phyloP scores from a whole-genome alignment of 495 filamentous ascomycete genomes.

The Hyaloscypha finlandica region DNA sequence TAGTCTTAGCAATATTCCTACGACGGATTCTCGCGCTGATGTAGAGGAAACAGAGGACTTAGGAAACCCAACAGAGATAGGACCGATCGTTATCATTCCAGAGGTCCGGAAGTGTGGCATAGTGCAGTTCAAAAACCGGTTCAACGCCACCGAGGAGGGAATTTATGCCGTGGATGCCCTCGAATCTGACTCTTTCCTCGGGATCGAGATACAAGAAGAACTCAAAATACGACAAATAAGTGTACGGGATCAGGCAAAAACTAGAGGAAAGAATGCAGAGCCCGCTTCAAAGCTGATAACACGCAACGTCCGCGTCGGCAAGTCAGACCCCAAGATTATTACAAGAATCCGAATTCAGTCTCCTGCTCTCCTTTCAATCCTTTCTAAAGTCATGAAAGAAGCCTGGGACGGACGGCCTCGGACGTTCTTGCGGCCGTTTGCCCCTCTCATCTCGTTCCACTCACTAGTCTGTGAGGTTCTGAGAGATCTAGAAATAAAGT shows the following conservation, averaged over 20 bases:
- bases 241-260: slow-evolving; percentile 9
- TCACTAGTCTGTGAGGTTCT: slow-evolving; percentile 40
- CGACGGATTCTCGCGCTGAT: too few relatives aligned
- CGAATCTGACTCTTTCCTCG: neutral
- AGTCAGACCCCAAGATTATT: neutral
- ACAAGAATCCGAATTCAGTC: slow-evolving; percentile 43
- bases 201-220: slow-evolving; percentile 1
- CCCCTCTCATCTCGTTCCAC: slow-evolving; percentile 41
- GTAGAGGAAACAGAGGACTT: too few relatives aligned
- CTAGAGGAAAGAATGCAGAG: slow-evolving; percentile 3
- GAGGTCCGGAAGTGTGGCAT: slow-evolving; percentile 23
- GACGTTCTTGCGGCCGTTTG: slow-evolving; percentile 43
- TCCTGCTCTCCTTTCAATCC: slow-evolving; percentile 32
- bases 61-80: too few relatives aligned
- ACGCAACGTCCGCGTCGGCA: neutral
- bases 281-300: neutral
- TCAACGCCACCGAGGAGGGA: slow-evolving; percentile 9
- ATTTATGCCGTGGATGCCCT: slow-evolving; percentile 30
- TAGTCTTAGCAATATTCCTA: too few relatives aligned
- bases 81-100: too few relatives aligned
- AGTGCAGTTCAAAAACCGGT: slow-evolving; percentile 40
- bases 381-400: slow-evolving; percentile 21
- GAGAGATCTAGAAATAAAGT: slow-evolving; percentile 39
- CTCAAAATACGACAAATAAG: too few relatives aligned
- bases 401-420: slow-evolving; percentile 35